These are phyloP conservation scores for Elaeagnus macrophylla DNA, from an alignment of 306 rosid species.

Conservation along the genomic window DNA sequence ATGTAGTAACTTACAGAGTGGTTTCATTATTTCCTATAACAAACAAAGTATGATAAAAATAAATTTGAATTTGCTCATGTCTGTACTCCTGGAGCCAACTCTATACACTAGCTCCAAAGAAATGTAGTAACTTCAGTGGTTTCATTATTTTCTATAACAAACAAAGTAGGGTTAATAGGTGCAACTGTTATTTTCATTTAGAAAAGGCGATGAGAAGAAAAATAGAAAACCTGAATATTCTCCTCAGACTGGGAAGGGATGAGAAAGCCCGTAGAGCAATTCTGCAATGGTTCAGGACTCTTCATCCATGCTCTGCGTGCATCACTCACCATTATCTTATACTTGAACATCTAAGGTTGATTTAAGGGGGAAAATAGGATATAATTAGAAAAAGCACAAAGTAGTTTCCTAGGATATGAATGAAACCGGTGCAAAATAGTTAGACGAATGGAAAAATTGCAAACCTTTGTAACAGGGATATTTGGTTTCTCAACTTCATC, in stretches of 20 bases:
- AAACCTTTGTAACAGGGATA: constrained; percentile 58
- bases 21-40: constrained; percentile 66
- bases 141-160: constrained; percentile 63
- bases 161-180: constrained; percentile 8
- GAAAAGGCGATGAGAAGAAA: constrained; percentile 6
- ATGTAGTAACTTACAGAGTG: constrained; percentile 55
- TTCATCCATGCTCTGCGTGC: constrained; percentile 75
- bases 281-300: constrained; percentile 65
- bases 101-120: constrained; percentile 51
- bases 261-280: constrained; percentile 77
- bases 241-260: constrained; percentile 46
- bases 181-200: constrained; percentile 2
- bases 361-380: background rate
- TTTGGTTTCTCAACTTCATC: constrained; percentile 43
- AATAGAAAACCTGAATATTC: constrained; percentile 43
- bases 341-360: constrained; percentile 50
- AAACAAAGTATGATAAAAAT: background rate
- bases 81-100: constrained; percentile 6
- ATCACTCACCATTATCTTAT: constrained; percentile 58
- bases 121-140: constrained; percentile 58
- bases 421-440: too few relatives aligned
- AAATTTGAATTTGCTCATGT: too few relatives aligned
- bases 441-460: background rate
- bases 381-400: background rate
- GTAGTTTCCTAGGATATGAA: too few relatives aligned